Evolutionary conservation across 129 eudicot genomes (phyloP).

Genomic region (Escallonia rubra): DNA sequence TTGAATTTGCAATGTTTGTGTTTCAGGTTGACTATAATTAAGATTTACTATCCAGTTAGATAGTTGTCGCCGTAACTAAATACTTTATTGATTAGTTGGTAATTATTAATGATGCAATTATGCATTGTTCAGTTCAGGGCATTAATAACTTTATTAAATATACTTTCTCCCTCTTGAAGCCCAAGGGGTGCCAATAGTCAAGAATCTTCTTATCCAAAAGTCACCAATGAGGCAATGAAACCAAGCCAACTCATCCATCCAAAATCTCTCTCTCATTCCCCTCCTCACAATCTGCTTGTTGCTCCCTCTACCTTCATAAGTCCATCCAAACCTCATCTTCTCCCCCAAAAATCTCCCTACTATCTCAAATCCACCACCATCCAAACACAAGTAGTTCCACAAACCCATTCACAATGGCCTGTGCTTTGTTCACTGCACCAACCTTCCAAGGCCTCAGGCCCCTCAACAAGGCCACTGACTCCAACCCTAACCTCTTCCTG

Average conservation of each 20-base stretch:
- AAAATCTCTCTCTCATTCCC: conserved; percentile 35
- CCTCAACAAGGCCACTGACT: conserved; percentile 38
- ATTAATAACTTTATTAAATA: too few species aligned
- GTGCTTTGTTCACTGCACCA: conserved; percentile 42
- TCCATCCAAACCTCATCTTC: background rate
- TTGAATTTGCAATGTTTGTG: too few species aligned
- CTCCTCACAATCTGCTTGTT: conserved; percentile 41
- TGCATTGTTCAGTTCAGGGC: too few species aligned
- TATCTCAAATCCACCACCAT: too few species aligned
- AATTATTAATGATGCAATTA: too few species aligned
- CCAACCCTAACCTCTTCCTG: conserved; percentile 2
- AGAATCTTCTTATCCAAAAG: background rate
- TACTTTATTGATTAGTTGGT: too few species aligned
- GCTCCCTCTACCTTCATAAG: background rate
- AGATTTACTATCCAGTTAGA: too few species aligned
- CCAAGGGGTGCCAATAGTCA: too few species aligned
- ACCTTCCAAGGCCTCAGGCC: conserved; percentile 66
- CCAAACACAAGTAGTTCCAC: background rate
- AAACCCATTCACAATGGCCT: conserved; percentile 12
- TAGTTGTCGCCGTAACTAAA: too few species aligned
- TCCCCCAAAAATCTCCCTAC: background rate
- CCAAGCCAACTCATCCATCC: conserved; percentile 22
- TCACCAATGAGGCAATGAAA: conserved; percentile 36
- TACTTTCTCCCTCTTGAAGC: too few species aligned
- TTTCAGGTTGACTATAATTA: too few species aligned